Percentiles rank a stretch among this genome's conserved stretches.
Evolutionary conservation across 176 grass and related monocot species (phyloP).

Genomic region (Pontederia paniculata): DNA sequence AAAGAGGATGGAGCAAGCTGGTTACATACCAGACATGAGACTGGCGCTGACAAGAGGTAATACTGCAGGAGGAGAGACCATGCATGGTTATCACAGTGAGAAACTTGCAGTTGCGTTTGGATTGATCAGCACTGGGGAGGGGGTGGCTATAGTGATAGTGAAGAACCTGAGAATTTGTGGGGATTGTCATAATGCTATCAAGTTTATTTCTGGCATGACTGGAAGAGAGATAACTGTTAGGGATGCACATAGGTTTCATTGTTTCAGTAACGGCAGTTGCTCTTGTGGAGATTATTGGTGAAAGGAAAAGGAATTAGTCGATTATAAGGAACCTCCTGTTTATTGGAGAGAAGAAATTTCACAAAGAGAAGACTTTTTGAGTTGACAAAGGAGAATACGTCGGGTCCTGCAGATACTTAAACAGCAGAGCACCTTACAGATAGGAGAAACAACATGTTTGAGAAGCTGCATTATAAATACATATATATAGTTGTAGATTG

Average conservation of each 20-base stretch:
- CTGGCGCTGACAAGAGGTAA: conserved; percentile 22
- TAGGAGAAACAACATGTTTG: too few relatives aligned
- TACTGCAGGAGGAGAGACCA: conserved; percentile 18
- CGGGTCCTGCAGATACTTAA: too few relatives aligned
- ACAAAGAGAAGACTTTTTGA: too few relatives aligned
- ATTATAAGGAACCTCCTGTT: too few relatives aligned
- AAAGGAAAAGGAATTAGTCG: neutral
- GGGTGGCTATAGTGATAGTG: conserved; percentile 25
- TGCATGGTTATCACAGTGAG: conserved; percentile 29
- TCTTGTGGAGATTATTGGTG: conserved; percentile 31
- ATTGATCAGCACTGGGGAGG: conserved; percentile 29
- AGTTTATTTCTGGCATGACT: conserved; percentile 14
- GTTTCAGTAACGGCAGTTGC: conserved; percentile 20
- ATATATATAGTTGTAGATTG: too few relatives aligned
- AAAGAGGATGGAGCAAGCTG: conserved; percentile 20
- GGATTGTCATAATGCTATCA: conserved; percentile 24
- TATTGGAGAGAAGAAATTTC: too few relatives aligned
- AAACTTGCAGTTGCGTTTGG: conserved; percentile 41
- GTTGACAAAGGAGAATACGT: too few relatives aligned
- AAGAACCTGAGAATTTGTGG: conserved; percentile 24
- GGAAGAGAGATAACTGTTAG: conserved; percentile 25
- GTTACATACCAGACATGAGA: conserved; percentile 26
- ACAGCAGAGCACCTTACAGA: too few relatives aligned
- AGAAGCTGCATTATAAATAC: too few relatives aligned
- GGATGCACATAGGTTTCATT: conserved; percentile 27